A percentile compares a stretch with the other conserved stretches of the same genome.
Conservation (phyloP, 1,139 yeast genomes). For the Candida mesenterica region DNA sequence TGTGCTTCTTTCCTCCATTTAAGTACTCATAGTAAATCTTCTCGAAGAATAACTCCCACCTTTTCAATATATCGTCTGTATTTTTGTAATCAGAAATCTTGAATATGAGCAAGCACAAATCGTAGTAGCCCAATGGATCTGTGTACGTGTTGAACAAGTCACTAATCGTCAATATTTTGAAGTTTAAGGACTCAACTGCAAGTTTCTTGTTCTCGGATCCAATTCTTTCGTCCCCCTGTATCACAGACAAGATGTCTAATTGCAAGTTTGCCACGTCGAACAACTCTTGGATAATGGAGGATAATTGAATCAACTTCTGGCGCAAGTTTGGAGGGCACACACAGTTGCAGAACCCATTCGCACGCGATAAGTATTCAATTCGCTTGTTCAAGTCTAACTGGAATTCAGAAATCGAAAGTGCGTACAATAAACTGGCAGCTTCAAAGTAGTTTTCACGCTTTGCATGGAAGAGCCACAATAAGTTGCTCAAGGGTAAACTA, state of each 20-base stretch:
- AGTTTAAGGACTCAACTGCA: slow-evolving; percentile 57
- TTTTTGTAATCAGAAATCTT: slow-evolving; percentile 80
- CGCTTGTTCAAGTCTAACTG: slow-evolving; percentile 67
- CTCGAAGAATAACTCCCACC: slow-evolving; percentile 68
- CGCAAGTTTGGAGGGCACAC: slow-evolving; percentile 75
- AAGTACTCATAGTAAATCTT: slow-evolving; percentile 37
- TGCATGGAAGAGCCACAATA: slow-evolving; percentile 88
- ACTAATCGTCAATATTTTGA: slow-evolving; percentile 65
- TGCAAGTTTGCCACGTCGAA: slow-evolving; percentile 88
- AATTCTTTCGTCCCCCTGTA: slow-evolving; percentile 60
- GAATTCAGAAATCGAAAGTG: slow-evolving; percentile 73
- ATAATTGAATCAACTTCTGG: slow-evolving; percentile 71
- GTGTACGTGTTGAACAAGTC: slow-evolving; percentile 85
- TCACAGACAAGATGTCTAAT: slow-evolving; percentile 67
- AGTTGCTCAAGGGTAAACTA: slow-evolving; percentile 71
- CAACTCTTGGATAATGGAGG: slow-evolving; percentile 70
- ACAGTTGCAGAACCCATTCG: slow-evolving; percentile 89
- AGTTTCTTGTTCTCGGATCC: slow-evolving; percentile 43
- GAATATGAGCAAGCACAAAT: slow-evolving; percentile 73
- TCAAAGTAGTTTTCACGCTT: slow-evolving; percentile 74
- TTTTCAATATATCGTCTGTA: slow-evolving; percentile 65
- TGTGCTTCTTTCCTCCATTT: slow-evolving; percentile 24
- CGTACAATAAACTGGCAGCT: slow-evolving; percentile 80
- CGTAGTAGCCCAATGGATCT: slow-evolving; percentile 85
- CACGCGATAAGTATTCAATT: slow-evolving; percentile 86